Conservation (phyloP, 2,329 filamentous ascomycete genomes). For the Cladosporium phlei region DNA sequence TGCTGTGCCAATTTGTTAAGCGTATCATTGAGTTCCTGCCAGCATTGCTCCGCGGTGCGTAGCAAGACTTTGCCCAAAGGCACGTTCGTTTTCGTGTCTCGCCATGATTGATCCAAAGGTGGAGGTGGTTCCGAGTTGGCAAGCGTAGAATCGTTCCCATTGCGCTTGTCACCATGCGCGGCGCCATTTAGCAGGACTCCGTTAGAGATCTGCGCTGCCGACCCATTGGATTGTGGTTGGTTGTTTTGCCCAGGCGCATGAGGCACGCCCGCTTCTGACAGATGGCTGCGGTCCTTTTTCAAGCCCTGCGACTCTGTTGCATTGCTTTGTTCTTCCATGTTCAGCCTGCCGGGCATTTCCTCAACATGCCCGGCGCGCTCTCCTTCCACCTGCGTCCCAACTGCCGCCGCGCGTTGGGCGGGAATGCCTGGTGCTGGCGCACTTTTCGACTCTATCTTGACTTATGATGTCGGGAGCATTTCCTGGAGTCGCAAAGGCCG, state of each 20-base stretch:
- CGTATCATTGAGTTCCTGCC: conserved; percentile 68
- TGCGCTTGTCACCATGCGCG: conserved; percentile 16
- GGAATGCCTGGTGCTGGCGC: conserved; percentile 15
- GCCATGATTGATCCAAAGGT: conserved; percentile 52
- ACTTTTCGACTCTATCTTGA: conserved; percentile 26
- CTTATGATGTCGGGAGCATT: conserved; percentile 6
- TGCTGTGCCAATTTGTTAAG: conserved; percentile 65
- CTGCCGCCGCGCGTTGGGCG: conserved; percentile 19
- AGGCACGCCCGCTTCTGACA: conserved; percentile 19
- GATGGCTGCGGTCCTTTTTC: conserved; percentile 29
- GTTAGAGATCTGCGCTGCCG: conserved; percentile 3
- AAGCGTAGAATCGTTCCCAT: conserved; percentile 12
- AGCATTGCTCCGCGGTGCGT: conserved; percentile 76
- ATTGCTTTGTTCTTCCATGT: conserved; percentile 42
- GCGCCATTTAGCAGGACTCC: conserved; percentile 15
- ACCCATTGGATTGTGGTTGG: conserved; percentile 11
- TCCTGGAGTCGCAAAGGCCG: no score
- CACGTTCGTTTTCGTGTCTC: conserved; percentile 68
- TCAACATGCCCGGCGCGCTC: conserved; percentile 19
- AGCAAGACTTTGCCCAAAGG: conserved; percentile 70
- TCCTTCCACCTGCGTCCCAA: conserved; percentile 17
- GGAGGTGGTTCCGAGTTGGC: conserved; percentile 36
- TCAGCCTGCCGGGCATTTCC: conserved; percentile 45
- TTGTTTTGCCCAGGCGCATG: conserved; percentile 17
- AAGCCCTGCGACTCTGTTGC: conserved; percentile 33